Base-by-base conservation (phyloP, 805 yeast species). In the Candida sonorensis region DNA sequence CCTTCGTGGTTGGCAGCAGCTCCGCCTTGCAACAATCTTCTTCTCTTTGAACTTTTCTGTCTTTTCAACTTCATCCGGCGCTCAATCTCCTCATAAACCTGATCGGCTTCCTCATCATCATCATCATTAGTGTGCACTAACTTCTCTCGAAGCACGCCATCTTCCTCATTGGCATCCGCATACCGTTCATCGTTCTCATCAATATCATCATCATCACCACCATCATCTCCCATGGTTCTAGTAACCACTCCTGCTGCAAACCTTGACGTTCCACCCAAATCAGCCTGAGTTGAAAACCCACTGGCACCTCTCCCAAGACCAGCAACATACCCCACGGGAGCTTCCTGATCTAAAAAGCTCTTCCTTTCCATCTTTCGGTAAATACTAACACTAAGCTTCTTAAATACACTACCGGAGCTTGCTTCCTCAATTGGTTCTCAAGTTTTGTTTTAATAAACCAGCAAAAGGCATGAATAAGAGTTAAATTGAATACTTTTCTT, bases 291-390 rank as follows among this genome's bases (percentile, higher is more conserved):
- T 0, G 88, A 77, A 56, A 92, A 88, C 5, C 97, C 97, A 2
- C 84, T 73, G 2, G 97, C 97, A 17, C 98, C 98, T 51, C 98
- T 67, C 0, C 97, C 97, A 7, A 87, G 59, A 17, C 98, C 98
- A 3, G 97, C 81, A 25, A 87, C 72, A 51, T 90, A 90, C 5
- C 94, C 94, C 2, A 81, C 72, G 0, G 98, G 98, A 1, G 97
- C 81, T 39, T 77, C 76, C 60, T 82, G 85, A 49, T 81, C 86
- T 29, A 90, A 62, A 57, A 92, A 92, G 5, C 75, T 62, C 38
- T 69, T 70, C 35, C 75, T 53, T 19, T 72, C 73, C 79, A 69
- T 68, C 16, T 16, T 10, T 22, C 21, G 10, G 10, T 8, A 19
- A 10, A 22, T 11, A 11, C 8, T 5, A 22, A 5, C 24, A 5